phyloP scores from a whole-genome alignment of 208 protist species.

The Trypanosoma platydactyli region DNA sequence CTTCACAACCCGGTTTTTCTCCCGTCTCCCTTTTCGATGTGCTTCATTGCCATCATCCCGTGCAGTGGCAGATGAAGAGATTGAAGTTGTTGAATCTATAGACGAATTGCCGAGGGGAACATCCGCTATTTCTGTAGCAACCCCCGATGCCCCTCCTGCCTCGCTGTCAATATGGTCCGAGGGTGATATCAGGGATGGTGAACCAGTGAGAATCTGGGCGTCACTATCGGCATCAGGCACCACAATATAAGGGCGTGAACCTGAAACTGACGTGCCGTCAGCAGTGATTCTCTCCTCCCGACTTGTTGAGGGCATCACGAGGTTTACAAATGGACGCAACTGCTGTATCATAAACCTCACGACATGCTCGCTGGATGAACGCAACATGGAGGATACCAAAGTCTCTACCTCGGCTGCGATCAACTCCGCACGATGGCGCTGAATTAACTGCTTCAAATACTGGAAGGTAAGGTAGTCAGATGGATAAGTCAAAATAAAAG shows the following conservation, averaged over 20 bases:
- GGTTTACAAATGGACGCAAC: conserved; percentile 20
- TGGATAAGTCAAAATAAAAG: conserved; percentile 16
- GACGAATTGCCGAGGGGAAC: too few species aligned
- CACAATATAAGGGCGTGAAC: not conserved
- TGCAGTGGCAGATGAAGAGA: too few species aligned
- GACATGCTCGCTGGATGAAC: conserved; percentile 19
- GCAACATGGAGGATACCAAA: conserved; percentile 19
- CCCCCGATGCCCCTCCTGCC: too few species aligned
- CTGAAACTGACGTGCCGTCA: not conserved
- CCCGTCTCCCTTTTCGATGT: too few species aligned
- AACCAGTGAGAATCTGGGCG: too few species aligned
- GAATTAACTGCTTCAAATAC: conserved; percentile 24
- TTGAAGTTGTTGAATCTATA: too few species aligned
- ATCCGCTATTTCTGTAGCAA: too few species aligned
- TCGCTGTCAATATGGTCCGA: too few species aligned
- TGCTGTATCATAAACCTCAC: conserved; percentile 22
- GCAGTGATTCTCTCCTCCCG: not conserved
- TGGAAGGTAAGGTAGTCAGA: conserved; percentile 20
- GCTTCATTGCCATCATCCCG: too few species aligned
- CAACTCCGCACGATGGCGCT: conserved; percentile 34
- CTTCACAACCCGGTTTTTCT: not conserved
- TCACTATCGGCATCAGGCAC: too few species aligned
- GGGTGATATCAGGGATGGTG: too few species aligned
- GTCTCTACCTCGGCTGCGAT: conserved; percentile 39
- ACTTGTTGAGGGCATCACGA: not conserved